A percentile compares a stretch with the other conserved stretches of the same genome.
These are phyloP conservation scores for Phytomonas francai DNA, from an alignment of 208 protist genomes.

Conservation along the genomic window DNA sequence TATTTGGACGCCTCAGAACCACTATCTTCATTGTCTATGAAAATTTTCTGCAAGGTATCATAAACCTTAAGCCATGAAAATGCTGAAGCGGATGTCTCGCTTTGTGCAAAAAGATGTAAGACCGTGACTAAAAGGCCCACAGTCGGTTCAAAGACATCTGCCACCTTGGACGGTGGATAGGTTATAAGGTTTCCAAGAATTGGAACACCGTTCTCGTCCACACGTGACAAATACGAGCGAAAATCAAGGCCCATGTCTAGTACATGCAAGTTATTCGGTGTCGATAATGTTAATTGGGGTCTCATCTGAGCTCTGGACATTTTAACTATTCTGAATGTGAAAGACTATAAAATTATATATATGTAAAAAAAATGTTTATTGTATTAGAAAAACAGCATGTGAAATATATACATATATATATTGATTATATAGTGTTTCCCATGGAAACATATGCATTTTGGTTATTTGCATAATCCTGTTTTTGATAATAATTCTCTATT, in stretches of 20 bases:
- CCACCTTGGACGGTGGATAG: conserved; percentile 55
- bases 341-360: conserved; percentile 4
- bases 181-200: conserved; percentile 79
- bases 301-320: neutral
- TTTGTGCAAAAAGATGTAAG: conserved; percentile 59
- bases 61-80: conserved; percentile 65
- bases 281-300: conserved; percentile 8
- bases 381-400: conserved; percentile 8
- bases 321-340: neutral
- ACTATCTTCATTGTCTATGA: conserved; percentile 49
- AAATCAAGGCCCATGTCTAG: conserved; percentile 86
- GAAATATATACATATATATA: conserved; percentile 12
- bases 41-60: conserved; percentile 72
- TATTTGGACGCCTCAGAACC: conserved; percentile 31
- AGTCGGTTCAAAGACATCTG: conserved; percentile 77
- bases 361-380: conserved; percentile 10
- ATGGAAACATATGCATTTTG: neutral
- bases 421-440: neutral
- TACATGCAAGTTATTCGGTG: conserved; percentile 56
- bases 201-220: conserved; percentile 60
- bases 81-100: conserved; percentile 20
- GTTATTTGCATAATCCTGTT: neutral
- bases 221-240: conserved; percentile 67
- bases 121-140: conserved; percentile 80
- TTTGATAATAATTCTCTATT: neutral